A percentile compares a stretch with the other conserved stretches of the same genome.
Evolutionary conservation across 148 eudicot species (phyloP).

Genomic region (Rhododendron vialii): DNA sequence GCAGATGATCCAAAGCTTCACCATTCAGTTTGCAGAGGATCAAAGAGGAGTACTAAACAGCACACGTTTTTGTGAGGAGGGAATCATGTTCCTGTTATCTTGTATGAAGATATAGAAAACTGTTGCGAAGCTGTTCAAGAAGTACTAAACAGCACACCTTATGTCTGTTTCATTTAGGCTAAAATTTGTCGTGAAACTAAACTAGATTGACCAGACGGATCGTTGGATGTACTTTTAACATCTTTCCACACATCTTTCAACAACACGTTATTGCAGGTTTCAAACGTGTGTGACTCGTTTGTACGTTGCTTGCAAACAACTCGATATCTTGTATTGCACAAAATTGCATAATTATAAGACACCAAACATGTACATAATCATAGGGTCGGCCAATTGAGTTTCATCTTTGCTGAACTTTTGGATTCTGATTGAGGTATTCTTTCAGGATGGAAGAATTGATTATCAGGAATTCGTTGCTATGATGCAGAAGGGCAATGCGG

Average conservation of each 20-base stretch:
- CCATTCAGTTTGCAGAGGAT: neutral
- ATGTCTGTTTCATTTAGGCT: neutral
- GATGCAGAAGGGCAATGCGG: slow-evolving; percentile 80
- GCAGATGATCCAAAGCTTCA: neutral
- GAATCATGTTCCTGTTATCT: neutral
- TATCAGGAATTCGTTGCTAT: slow-evolving; percentile 88
- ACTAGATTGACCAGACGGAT: neutral
- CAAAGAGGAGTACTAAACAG: neutral
- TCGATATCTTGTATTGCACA: neutral
- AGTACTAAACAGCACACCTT: neutral
- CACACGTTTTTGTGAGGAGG: neutral
- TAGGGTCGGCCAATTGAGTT: neutral
- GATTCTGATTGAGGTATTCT: neutral
- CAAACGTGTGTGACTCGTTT: neutral
- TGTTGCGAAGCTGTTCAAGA: neutral
- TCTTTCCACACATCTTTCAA: neutral
- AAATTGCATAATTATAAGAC: neutral
- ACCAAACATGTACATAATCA: neutral
- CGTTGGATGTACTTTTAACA: neutral
- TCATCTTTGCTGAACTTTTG: neutral
- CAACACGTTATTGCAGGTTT: neutral
- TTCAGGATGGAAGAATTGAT: slow-evolving; percentile 82
- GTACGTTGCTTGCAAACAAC: neutral
- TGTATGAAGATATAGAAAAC: neutral
- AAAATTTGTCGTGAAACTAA: neutral